Evolutionary conservation across 2,329 filamentous ascomycete genomes (phyloP).

Genomic region (Phyllosticta citribraziliensis): DNA sequence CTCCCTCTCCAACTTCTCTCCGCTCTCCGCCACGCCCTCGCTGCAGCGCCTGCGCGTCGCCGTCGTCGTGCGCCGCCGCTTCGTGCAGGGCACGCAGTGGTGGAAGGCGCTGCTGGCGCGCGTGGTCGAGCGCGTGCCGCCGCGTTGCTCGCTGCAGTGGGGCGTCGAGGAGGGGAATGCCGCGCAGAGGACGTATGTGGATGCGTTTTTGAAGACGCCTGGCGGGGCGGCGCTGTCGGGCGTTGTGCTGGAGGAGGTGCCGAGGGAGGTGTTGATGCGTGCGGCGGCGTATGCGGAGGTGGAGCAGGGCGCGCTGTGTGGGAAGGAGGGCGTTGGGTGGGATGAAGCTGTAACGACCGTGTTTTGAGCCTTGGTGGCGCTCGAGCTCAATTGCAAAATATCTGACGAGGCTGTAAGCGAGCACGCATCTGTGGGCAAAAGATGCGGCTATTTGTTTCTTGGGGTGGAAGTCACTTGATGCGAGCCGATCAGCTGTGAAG

Average conservation of each 20-base stretch:
- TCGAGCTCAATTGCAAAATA: too few relatives aligned
- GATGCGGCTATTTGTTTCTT: too few relatives aligned
- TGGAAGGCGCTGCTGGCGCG: not conserved
- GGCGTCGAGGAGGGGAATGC: not conserved
- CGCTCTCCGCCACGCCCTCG: not conserved
- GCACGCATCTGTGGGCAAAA: too few relatives aligned
- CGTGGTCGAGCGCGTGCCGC: conserved; percentile 6
- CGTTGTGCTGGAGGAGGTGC: not conserved
- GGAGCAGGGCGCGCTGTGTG: not conserved
- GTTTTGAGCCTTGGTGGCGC: too few relatives aligned
- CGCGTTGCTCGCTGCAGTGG: not conserved
- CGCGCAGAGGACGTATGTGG: not conserved
- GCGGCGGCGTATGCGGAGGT: not conserved
- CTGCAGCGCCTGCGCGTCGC: not conserved
- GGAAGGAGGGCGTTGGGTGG: not conserved
- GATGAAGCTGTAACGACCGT: not conserved
- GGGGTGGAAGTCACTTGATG: too few relatives aligned
- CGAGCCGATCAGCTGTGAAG: too few relatives aligned
- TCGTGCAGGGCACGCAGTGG: not conserved
- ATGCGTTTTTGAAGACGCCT: not conserved
- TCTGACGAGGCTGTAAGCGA: too few relatives aligned
- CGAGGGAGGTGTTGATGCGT: not conserved
- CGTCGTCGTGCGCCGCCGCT: not conserved
- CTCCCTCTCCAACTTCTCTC: not conserved
- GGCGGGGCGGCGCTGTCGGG: not conserved